Base-by-base conservation (phyloP, 2,329 filamentous ascomycete genomes). In the Ophiostoma quercus region DNA sequence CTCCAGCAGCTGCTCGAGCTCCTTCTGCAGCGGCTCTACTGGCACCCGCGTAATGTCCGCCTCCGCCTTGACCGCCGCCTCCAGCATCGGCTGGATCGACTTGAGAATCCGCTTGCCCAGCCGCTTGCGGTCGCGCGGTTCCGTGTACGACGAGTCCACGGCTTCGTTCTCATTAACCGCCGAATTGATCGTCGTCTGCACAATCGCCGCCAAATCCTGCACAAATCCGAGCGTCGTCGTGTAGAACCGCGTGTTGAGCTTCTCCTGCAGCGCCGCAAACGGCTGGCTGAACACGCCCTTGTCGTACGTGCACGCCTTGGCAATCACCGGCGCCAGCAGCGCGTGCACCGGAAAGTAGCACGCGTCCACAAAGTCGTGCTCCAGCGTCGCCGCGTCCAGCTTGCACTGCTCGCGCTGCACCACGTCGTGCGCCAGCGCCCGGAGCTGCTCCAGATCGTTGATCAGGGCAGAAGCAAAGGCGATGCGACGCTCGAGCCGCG, bases 81-180 rank as follows among this genome's bases (percentile, higher is more conserved):
- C 91, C 2, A 97, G 82, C 63, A 88, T 84, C 16, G 91, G 88
- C 77, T 96, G 92, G 41, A 96, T 85, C 0, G 89, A 87, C 77
- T 92, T 96, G 74, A 96, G 85, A 72, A 97, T 96, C 34, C 93
- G 88, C 79, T 96, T 97, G 32, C 91, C 92, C n/a, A 96, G 82
- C 74, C 90, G 91, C 75, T 92, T 91, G 72, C 91, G 88, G 74
- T 96, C 91, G 71, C 92, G 91, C 71, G 92, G 87, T 75, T 96
- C 92, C 71, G 79, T 14, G 12, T 82, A 78, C 80, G 88, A 75
- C 16, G 63, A 41, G 2, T 66, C 22, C 12, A 66, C 57, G 1
- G n/a, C 47, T 2, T 1, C 12, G 63, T 37, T 29, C 51, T 43
- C n/a, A 19, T 88, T 73, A 62, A 7, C 14, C 19, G 22, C 51